phyloP scores from a whole-genome alignment of 495 filamentous ascomycete species.

The Immersiella caudata region DNA sequence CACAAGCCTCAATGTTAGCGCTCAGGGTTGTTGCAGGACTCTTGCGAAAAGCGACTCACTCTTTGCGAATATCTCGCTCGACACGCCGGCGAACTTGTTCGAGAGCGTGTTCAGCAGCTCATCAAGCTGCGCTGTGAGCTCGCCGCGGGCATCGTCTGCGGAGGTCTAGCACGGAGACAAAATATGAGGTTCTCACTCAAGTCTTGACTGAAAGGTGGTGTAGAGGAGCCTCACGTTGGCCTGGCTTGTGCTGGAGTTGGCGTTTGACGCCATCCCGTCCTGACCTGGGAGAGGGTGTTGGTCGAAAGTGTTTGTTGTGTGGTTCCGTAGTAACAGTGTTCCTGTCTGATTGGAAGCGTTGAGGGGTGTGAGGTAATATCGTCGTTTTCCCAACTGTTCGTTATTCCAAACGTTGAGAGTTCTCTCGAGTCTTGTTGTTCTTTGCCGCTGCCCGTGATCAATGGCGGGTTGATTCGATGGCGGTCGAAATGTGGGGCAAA shows the following conservation, averaged over 20 bases:
- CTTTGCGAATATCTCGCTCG: slow-evolving; percentile 83
- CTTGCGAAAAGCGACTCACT: slow-evolving; percentile 56
- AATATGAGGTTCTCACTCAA: not conserved
- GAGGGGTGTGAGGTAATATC: no score
- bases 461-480: not conserved
- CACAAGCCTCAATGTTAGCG: not conserved
- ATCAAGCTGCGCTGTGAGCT: slow-evolving; percentile 78
- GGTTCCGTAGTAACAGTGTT: no score
- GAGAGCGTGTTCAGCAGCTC: slow-evolving; percentile 81
- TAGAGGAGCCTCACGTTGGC: slow-evolving; percentile 34
- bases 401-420: not conserved
- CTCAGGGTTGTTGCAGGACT: no score
- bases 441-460: not conserved
- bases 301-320: no score
- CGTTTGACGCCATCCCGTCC: slow-evolving; percentile 34
- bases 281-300: no score
- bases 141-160: slow-evolving; percentile 49
- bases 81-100: slow-evolving; percentile 80
- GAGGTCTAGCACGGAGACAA: slow-evolving; percentile 35
- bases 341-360: no score
- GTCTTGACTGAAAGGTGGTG: no score
- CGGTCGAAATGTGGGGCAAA: not conserved
- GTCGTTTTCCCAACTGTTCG: no score
- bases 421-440: not conserved
- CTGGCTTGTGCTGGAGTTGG: slow-evolving; percentile 34